phyloP scores from a whole-genome alignment of 2,329 filamentous ascomycete genomes.

The Alternaria ventricosa region DNA sequence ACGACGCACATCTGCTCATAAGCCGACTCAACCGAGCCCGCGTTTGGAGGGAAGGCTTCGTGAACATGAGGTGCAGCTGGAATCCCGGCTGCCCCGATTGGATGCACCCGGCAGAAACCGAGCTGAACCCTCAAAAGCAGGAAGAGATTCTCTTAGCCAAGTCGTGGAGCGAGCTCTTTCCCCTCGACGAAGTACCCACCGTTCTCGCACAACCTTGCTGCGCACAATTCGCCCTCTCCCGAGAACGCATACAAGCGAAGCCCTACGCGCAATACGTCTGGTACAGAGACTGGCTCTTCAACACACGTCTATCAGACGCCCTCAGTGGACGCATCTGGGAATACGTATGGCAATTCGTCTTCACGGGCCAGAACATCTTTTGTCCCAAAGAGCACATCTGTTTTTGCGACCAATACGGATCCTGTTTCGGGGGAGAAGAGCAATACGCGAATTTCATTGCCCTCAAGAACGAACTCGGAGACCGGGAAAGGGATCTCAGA shows the following conservation, averaged over 20 bases:
- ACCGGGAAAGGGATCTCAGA: conserved; percentile 51
- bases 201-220: conserved; percentile 68
- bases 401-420: conserved; percentile 69
- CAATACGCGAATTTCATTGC: conserved; percentile 58
- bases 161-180: conserved; percentile 57
- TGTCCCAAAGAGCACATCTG: conserved; percentile 64
- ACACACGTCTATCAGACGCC: conserved; percentile 62
- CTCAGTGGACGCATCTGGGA: conserved; percentile 68
- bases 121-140: conserved; percentile 48
- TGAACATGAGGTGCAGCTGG: conserved; percentile 64
- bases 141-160: conserved; percentile 55
- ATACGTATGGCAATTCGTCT: conserved; percentile 69
- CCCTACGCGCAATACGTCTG: conserved; percentile 62
- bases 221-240: conserved; percentile 67
- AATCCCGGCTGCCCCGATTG: conserved; percentile 62
- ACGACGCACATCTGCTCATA: conserved; percentile 55
- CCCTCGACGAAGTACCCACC: conserved; percentile 53
- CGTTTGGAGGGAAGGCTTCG: conserved; percentile 59
- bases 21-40: conserved; percentile 53
- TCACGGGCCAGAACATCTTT: conserved; percentile 58
- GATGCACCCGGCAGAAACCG: conserved; percentile 56
- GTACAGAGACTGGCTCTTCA: conserved; percentile 66
- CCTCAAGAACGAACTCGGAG: conserved; percentile 51
- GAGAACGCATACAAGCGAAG: conserved; percentile 62
- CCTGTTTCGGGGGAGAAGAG: conserved; percentile 63